phyloP scores from a whole-genome alignment of 495 filamentous ascomycete species.

The Neurospora sp. region DNA sequence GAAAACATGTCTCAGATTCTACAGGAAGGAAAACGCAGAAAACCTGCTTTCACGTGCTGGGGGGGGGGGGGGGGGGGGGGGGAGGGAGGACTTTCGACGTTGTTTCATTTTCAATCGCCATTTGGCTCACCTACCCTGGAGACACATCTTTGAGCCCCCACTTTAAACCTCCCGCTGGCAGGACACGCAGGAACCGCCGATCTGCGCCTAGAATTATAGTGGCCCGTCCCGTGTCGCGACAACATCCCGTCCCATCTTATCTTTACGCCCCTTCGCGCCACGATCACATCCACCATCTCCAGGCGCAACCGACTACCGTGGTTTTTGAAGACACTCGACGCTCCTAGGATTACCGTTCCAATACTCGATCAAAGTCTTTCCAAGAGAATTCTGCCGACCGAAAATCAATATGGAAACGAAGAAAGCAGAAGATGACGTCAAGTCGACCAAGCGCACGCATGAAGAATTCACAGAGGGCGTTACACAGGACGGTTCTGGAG shows the following conservation, averaged over 20 bases:
- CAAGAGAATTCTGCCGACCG: not conserved
- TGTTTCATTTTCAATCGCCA: not conserved
- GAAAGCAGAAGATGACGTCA: slow-evolving; percentile 19
- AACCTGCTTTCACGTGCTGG: not conserved
- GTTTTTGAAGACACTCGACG: not conserved
- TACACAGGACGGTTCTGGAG: slow-evolving; percentile 20
- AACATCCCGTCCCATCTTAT: not conserved
- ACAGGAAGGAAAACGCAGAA: not conserved
- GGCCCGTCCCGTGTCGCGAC: not conserved
- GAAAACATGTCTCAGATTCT: not conserved
- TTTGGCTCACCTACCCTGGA: not conserved
- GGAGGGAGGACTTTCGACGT: too few relatives aligned
- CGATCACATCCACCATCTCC: not conserved
- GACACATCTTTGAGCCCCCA: not conserved
- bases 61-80: too few relatives aligned
- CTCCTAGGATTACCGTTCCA: too few relatives aligned
- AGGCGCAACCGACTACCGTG: not conserved
- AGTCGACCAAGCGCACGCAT: slow-evolving; percentile 37
- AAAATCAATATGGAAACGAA: slow-evolving; percentile 10
- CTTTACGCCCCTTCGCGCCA: not conserved
- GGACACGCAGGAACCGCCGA: not conserved
- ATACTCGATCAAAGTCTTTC: not conserved
- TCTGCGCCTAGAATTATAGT: not conserved
- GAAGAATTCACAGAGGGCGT: slow-evolving; percentile 24
- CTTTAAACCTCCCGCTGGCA: not conserved